Evolutionary conservation across 306 rosid genomes (phyloP), one percentile per base, ranked within the genome.

Genomic region (Echinosophora koreensis): DNA sequence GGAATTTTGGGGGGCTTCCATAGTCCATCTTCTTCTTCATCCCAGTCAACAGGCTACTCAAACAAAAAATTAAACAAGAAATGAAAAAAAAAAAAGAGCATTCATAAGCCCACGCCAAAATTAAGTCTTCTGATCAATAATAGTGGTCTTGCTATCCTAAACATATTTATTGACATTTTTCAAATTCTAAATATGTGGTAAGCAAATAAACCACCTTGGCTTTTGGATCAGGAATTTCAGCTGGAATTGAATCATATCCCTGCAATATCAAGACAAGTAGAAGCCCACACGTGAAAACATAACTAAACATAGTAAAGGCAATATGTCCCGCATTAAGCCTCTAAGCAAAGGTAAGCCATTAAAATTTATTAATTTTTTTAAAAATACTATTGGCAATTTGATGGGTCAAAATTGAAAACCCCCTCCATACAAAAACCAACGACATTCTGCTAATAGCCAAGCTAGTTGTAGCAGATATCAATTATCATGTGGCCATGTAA

Each of bases 1-100:
- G 97, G 97, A 77, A 95, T 76, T 85, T 89, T 95, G 30, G 97
- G 88, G 39, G 93, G 75, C 85, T 81, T 95, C 98, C 98, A 95
- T 69, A 95, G 56, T 50, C 97, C 97, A 66, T 89, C 89, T 49
- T 90, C 97, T 10, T 95, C 98, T 12, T 90, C 98, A 73, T 95
- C 97, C 98, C 98, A 95, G 58, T 86, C 77, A 68, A 42, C 87
- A 41, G 98, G 98, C 98, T 95, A 77, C 73, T 77, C 69, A 82
- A 74, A 73, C 27, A 69, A 58, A 81, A 35, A 35, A 82, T 8
- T 56, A 51, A 49, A 77, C 9, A 66, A 62, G 35, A 27, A 47
- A 13, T 64, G 22, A 10, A 70, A 4, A 65, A n/a, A n/a, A n/a
- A n/a, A 51, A 71, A 71, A 73, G 6, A 62, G 54, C 42, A 54